Evolutionary conservation across 257 asterid genomes (phyloP).

Genomic region (Penstemon newberryi): DNA sequence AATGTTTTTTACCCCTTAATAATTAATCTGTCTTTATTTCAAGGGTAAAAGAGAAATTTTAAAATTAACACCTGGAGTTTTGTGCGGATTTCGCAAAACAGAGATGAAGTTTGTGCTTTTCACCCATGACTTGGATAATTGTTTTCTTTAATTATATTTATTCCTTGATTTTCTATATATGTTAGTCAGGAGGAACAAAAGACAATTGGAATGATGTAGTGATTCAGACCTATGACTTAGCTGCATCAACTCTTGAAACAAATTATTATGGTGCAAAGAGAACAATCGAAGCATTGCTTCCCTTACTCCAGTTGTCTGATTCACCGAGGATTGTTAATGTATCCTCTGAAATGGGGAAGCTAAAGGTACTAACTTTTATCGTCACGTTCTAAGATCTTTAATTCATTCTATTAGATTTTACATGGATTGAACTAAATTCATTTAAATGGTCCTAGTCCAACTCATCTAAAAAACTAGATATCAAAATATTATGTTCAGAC

Average conservation of each 20-base stretch:
- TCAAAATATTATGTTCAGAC: too few relatives aligned
- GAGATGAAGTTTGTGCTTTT: too few relatives aligned
- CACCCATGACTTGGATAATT: too few relatives aligned
- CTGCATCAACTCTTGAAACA: slow-evolving; percentile 42
- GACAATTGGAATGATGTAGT: slow-evolving; percentile 32
- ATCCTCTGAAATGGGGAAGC: slow-evolving; percentile 45
- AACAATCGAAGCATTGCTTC: slow-evolving; percentile 49
- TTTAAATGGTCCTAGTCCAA: too few relatives aligned
- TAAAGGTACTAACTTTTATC: slow-evolving; percentile 37
- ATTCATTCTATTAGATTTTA: too few relatives aligned
- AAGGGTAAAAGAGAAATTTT: too few relatives aligned
- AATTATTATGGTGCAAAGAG: slow-evolving; percentile 66
- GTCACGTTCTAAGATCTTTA: too few relatives aligned
- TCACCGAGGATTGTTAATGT: slow-evolving; percentile 63
- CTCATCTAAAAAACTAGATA: too few relatives aligned
- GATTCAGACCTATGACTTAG: slow-evolving; percentile 38
- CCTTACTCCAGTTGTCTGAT: slow-evolving; percentile 55
- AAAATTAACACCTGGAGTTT: too few relatives aligned
- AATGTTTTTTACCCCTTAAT: too few relatives aligned
- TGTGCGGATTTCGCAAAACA: too few relatives aligned
- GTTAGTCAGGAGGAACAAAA: slow-evolving; percentile 19
- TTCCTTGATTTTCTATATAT: neutral
- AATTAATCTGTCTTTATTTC: neutral
- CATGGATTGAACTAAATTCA: too few relatives aligned
- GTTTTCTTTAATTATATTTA: neutral